A percentile compares a stretch with the other conserved stretches of the same genome.
phyloP scores from a whole-genome alignment of 1,139 yeast species.

The Kurtzmaniella quercitrusa region DNA sequence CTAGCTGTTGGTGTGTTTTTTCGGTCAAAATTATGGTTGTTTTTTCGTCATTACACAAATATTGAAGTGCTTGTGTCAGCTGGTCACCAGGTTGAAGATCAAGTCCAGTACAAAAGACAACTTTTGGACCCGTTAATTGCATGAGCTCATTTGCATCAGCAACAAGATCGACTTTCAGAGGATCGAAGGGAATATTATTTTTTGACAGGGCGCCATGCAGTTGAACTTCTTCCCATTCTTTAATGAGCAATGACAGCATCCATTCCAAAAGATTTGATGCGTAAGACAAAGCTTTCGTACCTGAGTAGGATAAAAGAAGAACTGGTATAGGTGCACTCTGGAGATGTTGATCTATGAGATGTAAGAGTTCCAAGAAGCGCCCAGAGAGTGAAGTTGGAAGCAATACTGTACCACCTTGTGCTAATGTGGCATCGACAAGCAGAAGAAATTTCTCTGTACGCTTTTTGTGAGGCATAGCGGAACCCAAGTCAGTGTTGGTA shows the following conservation, averaged over 20 bases:
- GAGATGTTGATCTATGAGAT: conserved; percentile 60
- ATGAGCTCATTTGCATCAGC: conserved; percentile 54
- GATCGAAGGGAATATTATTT: conserved; percentile 72
- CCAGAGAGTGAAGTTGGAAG: conserved; percentile 85
- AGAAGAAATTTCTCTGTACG: conserved; percentile 64
- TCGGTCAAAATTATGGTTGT: conserved; percentile 77
- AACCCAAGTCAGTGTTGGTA: conserved; percentile 71
- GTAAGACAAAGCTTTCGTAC: conserved; percentile 72
- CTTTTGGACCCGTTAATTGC: conserved; percentile 65
- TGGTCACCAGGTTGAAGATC: conserved; percentile 64
- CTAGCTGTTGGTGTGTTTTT: conserved; percentile 31
- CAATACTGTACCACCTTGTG: conserved; percentile 70
- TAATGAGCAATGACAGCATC: conserved; percentile 81
- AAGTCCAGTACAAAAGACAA: conserved; percentile 76
- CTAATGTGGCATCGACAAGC: conserved; percentile 61
- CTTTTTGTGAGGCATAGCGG: conserved; percentile 59
- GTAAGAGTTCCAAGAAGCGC: conserved; percentile 74
- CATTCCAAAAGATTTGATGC: conserved; percentile 92
- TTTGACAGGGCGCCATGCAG: conserved; percentile 30
- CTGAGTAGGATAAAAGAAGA: conserved; percentile 70
- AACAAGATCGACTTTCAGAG: conserved; percentile 56
- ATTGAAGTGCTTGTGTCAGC: conserved; percentile 53
- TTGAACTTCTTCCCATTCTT: conserved; percentile 66
- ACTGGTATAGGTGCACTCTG: conserved; percentile 64
- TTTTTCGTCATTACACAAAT: conserved; percentile 58